Percentiles rank a stretch among this genome's conserved stretches.
Conservation (phyloP, 495 filamentous ascomycete genomes). For the Trichoderma asperelloides region DNA sequence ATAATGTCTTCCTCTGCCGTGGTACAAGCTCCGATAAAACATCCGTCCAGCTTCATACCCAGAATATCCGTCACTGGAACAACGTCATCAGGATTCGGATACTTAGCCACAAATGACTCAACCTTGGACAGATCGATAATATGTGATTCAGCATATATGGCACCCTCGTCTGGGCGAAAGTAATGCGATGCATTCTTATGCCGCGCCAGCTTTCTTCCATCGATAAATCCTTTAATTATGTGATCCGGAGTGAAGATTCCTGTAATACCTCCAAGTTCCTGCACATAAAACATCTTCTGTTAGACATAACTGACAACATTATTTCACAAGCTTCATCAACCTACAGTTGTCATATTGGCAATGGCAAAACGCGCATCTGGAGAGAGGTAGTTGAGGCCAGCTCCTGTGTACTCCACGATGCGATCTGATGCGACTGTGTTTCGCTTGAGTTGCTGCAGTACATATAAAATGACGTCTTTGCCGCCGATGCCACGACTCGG, state of each 20-base stretch:
- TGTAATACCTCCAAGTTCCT: conserved; percentile 40
- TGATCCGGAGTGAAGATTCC: conserved; percentile 34
- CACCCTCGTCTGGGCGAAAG: conserved; percentile 32
- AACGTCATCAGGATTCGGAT: conserved; percentile 39
- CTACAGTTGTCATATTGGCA: conserved; percentile 39
- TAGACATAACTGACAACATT: not conserved
- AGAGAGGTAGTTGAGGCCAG: conserved; percentile 26
- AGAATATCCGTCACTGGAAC: conserved; percentile 27
- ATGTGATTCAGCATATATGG: conserved; percentile 27
- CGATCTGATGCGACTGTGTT: conserved; percentile 38
- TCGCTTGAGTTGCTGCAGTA: conserved; percentile 33
- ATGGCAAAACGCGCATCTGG: conserved; percentile 40
- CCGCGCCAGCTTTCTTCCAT: conserved; percentile 19
- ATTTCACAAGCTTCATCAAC: not conserved
- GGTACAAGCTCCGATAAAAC: conserved; percentile 44
- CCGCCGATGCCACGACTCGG: conserved; percentile 33
- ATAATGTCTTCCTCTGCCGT: conserved; percentile 40
- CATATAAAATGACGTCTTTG: conserved; percentile 40
- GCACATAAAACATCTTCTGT: not conserved
- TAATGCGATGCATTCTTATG: conserved; percentile 26
- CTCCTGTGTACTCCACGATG: conserved; percentile 38
- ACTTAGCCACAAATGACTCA: conserved; percentile 28
- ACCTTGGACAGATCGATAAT: conserved; percentile 32
- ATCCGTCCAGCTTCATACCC: conserved; percentile 30
- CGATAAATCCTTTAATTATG: conserved; percentile 26